phyloP scores from a whole-genome alignment of 192 early-diverging fungal genomes.

The Backusella parvicylindrica region DNA sequence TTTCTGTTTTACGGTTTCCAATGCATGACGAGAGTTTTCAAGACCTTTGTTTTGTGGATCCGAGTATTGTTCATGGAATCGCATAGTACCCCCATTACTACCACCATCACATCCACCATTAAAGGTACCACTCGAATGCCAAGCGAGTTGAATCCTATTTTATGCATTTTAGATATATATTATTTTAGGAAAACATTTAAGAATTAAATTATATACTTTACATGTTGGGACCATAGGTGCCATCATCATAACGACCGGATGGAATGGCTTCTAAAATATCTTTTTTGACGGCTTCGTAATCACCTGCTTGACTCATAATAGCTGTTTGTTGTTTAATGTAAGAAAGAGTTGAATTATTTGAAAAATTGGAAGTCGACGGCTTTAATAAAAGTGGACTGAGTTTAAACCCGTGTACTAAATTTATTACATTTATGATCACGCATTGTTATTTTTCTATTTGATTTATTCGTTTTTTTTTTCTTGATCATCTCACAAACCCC shows the following conservation, averaged over 20 bases:
- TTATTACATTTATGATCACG: background rate
- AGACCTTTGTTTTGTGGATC: conserved; percentile 69
- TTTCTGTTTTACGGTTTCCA: conserved; percentile 65
- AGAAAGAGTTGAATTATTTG: conserved; percentile 11
- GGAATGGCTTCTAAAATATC: conserved; percentile 36
- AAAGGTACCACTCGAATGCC: conserved; percentile 72
- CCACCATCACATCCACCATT: conserved; percentile 55
- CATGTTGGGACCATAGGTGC: conserved; percentile 62
- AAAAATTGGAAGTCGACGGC: background rate
- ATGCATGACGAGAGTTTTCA: conserved; percentile 37
- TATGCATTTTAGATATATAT: conserved; percentile 12
- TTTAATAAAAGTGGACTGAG: background rate
- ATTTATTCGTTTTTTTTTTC: conserved; percentile 10
- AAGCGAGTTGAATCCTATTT: conserved; percentile 38
- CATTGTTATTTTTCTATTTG: conserved; percentile 17
- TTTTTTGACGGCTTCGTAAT: conserved; percentile 36
- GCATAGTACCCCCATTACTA: conserved; percentile 69
- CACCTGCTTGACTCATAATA: conserved; percentile 15
- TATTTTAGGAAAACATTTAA: conserved; percentile 21
- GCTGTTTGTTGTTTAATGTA: conserved; percentile 20
- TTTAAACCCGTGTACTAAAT: background rate
- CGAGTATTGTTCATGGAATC: conserved; percentile 46
- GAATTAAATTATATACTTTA: conserved; percentile 4
- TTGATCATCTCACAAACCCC: conserved; percentile 12
- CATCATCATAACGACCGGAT: conserved; percentile 47